Base-by-base conservation (phyloP, 2,329 filamentous ascomycete genomes). In the Sarocladium kiliense region DNA sequence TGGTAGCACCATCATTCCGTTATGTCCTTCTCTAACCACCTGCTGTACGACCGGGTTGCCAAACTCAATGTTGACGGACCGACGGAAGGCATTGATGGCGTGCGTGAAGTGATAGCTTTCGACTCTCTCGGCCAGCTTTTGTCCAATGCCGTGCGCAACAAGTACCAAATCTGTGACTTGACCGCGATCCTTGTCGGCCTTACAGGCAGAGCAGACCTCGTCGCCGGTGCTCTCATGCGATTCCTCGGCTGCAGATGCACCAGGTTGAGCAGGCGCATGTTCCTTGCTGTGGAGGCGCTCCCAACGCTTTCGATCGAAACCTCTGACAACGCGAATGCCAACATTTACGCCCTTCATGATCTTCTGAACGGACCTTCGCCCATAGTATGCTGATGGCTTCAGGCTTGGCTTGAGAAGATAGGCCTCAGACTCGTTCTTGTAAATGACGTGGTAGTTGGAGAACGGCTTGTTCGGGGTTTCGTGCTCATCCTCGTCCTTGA, bases 41-140 rank as follows among this genome's bases (percentile, higher is more conserved):
- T 83, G 79, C 67, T 86, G 89, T n/a, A 97, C 86, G 9, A 80
- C 77, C 2, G 88, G 83, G 32, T 80, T 89, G 27, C 83, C 82
- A 37, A 96, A 78, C 66, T 99, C 92, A 51, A 92, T 77, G 61
- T 96, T 96, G 56, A 97, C 82, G 19, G 90, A 85, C 57, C 92
- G 82, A 12, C 94, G 85, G 62, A 99, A 94, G 0, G 86, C 83
- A 65, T 96, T 97, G 67, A 97, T 93, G 4, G 91, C 89, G 68
- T 97, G 93, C 0, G 94, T 99, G 64, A 99, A 99, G 68, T 97
- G 91, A 64, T 92, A 99, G 63, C 91, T 96, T 69, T 97, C 93
- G 58, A 97, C 90, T 12, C 92, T 81, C 67, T 99, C 91, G 0
- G 92, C 95, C 51, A 97, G 80, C 68, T 99, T 97, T 68, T 99